phyloP scores from a whole-genome alignment of 257 asterid genomes.

The Haberlea rhodopensis region DNA sequence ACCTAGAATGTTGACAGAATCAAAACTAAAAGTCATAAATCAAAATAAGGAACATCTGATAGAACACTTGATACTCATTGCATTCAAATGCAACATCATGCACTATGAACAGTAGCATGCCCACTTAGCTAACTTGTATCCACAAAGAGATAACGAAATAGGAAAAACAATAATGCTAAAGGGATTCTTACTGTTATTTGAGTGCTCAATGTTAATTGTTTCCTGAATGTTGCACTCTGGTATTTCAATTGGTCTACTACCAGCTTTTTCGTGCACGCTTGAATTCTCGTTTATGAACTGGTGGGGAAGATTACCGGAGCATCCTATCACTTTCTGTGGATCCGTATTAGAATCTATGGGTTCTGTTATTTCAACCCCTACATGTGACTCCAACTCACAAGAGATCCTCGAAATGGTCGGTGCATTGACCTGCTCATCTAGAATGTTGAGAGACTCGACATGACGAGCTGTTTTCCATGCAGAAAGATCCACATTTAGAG shows the following conservation, averaged over 20 bases:
- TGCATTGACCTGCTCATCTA: constrained; percentile 34
- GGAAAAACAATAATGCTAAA: constrained; percentile 16
- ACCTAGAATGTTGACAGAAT: constrained; percentile 30
- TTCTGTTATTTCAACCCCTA: constrained; percentile 34
- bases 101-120: background rate
- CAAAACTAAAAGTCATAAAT: no score
- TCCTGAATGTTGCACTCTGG: constrained; percentile 25
- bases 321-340: constrained; percentile 15
- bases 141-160: constrained; percentile 14
- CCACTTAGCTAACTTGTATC: constrained; percentile 12
- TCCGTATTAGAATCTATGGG: constrained; percentile 30
- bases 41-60: no score
- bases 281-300: constrained; percentile 24
- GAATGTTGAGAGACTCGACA: constrained; percentile 28
- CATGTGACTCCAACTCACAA: constrained; percentile 35
- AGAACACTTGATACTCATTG: no score
- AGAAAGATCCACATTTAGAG: constrained; percentile 40
- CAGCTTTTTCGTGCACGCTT: constrained; percentile 18
- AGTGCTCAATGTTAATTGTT: constrained; percentile 20
- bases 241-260: constrained; percentile 23
- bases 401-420: constrained; percentile 32
- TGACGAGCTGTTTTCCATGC: constrained; percentile 29
- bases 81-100: background rate
- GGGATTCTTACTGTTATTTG: constrained; percentile 24
- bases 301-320: constrained; percentile 18